Evolutionary conservation across 805 yeast genomes (phyloP).

Genomic region (Kodamaea nitidulidarum): DNA sequence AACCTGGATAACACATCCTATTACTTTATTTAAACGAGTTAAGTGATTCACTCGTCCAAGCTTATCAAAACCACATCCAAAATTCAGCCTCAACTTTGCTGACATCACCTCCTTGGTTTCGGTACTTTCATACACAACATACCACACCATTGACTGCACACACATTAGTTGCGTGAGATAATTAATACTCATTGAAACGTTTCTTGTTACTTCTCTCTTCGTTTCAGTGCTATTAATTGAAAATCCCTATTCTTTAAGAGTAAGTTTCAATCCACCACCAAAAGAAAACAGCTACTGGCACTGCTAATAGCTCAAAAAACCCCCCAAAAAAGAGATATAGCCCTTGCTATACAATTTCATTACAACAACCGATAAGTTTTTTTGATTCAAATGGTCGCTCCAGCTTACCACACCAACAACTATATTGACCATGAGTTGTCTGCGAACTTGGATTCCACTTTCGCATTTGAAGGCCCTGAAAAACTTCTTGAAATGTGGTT

Average conservation of each 20-base stretch:
- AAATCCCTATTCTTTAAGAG: constrained; percentile 23
- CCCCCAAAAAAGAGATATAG: neutral
- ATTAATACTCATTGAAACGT: constrained; percentile 30
- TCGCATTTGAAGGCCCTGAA: constrained; percentile 97
- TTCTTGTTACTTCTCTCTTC: constrained; percentile 48
- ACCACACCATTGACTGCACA: constrained; percentile 9
- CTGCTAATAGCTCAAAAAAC: constrained; percentile 3
- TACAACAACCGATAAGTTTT: too few species aligned
- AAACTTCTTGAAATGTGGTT: constrained; percentile 90
- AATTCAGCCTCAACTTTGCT: constrained; percentile 15
- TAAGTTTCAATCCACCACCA: constrained; percentile 38
- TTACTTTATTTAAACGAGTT: constrained; percentile 10
- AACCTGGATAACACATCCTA: constrained; percentile 40
- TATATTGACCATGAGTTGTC: constrained; percentile 79
- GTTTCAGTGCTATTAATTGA: constrained; percentile 25
- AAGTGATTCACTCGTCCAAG: constrained; percentile 9
- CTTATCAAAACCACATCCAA: constrained; percentile 11
- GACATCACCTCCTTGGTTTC: constrained; percentile 18
- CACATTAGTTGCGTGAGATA: neutral
- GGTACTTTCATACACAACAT: constrained; percentile 31
- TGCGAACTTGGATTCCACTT: constrained; percentile 78
- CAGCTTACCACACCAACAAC: constrained; percentile 39
- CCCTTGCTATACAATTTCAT: too few species aligned
- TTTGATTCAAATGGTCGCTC: constrained; percentile 36
- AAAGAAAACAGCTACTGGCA: constrained; percentile 9